Evolutionary conservation across 306 rosid genomes (phyloP).

Genomic region (Fragaria iinumae): DNA sequence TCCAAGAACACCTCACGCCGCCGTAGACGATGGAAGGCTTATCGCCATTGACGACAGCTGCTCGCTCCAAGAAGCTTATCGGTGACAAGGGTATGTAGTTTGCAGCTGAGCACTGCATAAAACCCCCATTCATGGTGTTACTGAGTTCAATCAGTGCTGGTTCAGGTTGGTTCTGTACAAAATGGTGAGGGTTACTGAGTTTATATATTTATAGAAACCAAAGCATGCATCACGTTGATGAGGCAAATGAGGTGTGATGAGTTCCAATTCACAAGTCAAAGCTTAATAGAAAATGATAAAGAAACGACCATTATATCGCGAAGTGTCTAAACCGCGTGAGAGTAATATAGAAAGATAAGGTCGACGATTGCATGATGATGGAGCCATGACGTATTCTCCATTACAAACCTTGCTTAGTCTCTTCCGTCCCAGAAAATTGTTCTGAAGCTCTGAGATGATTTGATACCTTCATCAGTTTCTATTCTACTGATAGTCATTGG

Average conservation of each 20-base stretch:
- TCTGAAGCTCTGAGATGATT: not conserved
- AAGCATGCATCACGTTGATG: too few relatives aligned
- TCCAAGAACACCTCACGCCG: constrained; percentile 46
- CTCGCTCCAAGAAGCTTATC: constrained; percentile 48
- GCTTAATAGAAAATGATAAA: too few relatives aligned
- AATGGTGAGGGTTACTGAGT: too few relatives aligned
- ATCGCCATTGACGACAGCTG: constrained; percentile 44
- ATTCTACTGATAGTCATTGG: not conserved
- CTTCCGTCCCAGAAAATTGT: not conserved
- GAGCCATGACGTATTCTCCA: not conserved
- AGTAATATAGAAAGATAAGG: not conserved
- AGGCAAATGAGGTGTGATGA: too few relatives aligned
- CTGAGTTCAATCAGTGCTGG: too few relatives aligned
- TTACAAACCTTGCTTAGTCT: not conserved
- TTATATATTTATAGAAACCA: too few relatives aligned
- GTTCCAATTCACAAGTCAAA: too few relatives aligned
- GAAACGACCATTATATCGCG: too few relatives aligned
- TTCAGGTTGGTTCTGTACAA: too few relatives aligned
- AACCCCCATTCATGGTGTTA: constrained; percentile 14
- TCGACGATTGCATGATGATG: not conserved
- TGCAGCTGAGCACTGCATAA: constrained; percentile 30
- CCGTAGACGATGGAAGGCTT: constrained; percentile 44
- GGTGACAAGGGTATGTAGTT: constrained; percentile 56
- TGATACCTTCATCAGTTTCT: too few relatives aligned
- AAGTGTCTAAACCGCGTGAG: not conserved